phyloP scores from a whole-genome alignment of 192 early-diverging fungal genomes.

The Funneliformis geosporum region DNA sequence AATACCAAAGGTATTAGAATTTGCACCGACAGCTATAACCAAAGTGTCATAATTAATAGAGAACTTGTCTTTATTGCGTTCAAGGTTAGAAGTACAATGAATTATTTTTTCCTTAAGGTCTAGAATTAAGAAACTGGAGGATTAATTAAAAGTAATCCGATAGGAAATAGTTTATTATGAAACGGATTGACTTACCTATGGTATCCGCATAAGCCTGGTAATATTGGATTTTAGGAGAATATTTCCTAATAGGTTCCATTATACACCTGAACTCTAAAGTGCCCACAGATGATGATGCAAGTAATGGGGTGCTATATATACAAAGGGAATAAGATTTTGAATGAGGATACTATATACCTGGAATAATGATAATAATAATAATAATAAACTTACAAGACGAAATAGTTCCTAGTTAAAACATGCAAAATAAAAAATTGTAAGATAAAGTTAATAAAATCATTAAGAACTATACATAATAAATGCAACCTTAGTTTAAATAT shows the following conservation, averaged over 20 bases:
- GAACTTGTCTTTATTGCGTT: conserved; percentile 42
- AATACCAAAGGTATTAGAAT: conserved; percentile 83
- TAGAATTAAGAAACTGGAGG: not conserved
- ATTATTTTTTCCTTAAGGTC: conserved; percentile 47
- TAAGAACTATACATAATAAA: not conserved
- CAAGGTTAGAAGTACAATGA: conserved; percentile 45
- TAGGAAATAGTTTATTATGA: not conserved
- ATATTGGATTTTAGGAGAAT: conserved; percentile 59
- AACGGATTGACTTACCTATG: conserved; percentile 39
- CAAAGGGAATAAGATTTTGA: conserved; percentile 80
- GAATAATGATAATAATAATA: not conserved
- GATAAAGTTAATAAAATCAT: not conserved
- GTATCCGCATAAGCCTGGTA: conserved; percentile 64
- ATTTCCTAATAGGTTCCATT: conserved; percentile 75
- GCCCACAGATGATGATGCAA: conserved; percentile 84
- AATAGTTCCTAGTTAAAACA: conserved; percentile 12
- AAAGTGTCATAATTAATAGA: conserved; percentile 76
- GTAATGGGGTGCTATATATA: conserved; percentile 64
- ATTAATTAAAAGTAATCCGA: not conserved
- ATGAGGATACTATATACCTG: conserved; percentile 5
- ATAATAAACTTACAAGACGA: conserved; percentile 1
- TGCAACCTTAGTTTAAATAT: not conserved
- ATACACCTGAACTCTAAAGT: conserved; percentile 87
- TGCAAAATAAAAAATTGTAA: conserved; percentile 24
- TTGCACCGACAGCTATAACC: conserved; percentile 79